These are phyloP conservation scores for Daedalea quercina DNA, from an alignment of 768 basidiomycete genomes.

Conservation along the genomic window DNA sequence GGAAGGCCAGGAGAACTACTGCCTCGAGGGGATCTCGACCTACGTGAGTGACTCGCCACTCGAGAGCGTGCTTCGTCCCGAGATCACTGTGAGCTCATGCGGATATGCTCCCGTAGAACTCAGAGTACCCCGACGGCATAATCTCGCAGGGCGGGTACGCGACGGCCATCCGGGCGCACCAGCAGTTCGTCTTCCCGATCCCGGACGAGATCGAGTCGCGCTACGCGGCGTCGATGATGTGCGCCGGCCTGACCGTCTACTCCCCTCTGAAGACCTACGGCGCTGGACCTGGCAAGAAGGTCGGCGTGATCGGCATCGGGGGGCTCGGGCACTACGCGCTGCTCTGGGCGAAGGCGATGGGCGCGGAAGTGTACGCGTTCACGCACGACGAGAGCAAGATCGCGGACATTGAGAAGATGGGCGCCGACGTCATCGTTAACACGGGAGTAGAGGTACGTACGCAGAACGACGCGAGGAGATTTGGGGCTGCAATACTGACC, in stretches of 20 bases:
- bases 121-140: slow-evolving; percentile 34
- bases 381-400: slow-evolving; percentile 46
- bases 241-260: slow-evolving; percentile 58
- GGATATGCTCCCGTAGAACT: slow-evolving; percentile 16
- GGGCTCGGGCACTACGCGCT: slow-evolving; percentile 41
- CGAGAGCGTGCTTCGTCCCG: not conserved
- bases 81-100: not conserved
- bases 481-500: not conserved
- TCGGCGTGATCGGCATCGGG: slow-evolving; percentile 63
- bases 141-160: slow-evolving; percentile 40
- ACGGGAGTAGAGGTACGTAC: slow-evolving; percentile 25
- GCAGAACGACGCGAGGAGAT: not conserved
- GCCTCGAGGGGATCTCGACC: slow-evolving; percentile 33
- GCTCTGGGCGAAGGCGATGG: slow-evolving; percentile 47
- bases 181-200: slow-evolving; percentile 53
- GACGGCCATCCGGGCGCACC: slow-evolving; percentile 36
- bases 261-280: slow-evolving; percentile 52
- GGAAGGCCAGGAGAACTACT: slow-evolving; percentile 50
- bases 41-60: slow-evolving; percentile 22
- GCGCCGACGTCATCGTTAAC: slow-evolving; percentile 46
- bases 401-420: slow-evolving; percentile 50
- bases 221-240: slow-evolving; percentile 57
- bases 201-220: slow-evolving; percentile 46
- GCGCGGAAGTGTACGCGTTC: slow-evolving; percentile 51
- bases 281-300: slow-evolving; percentile 51